Percentiles rank a stretch among this genome's conserved stretches.
Evolutionary conservation across 2,329 filamentous ascomycete species (phyloP).

Genomic region (Triangularia verruculosa): DNA sequence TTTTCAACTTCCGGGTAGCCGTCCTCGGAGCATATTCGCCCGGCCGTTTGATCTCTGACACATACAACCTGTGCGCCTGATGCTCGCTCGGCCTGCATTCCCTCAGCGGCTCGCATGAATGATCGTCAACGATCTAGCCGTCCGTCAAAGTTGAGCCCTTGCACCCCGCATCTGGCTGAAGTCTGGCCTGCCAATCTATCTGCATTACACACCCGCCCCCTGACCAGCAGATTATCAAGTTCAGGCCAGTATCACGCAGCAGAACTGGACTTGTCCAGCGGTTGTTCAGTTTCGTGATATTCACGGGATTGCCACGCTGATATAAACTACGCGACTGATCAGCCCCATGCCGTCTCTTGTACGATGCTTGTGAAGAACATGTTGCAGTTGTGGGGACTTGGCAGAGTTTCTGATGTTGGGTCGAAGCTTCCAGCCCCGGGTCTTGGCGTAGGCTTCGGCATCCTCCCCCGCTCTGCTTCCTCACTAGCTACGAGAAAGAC

Average conservation of each 20-base stretch:
- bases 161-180: constrained; percentile 4
- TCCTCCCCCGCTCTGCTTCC: background rate
- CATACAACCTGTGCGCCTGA: constrained; percentile 6
- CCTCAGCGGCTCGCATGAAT: constrained; percentile 14
- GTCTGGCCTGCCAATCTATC: background rate
- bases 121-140: constrained; percentile 15
- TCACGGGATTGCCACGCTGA: constrained; percentile 6
- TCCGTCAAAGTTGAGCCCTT: background rate
- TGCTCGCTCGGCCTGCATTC: constrained; percentile 5
- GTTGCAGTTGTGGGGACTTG: background rate
- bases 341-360: constrained; percentile 19
- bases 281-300: constrained; percentile 12
- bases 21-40: constrained; percentile 3
- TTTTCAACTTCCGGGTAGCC: background rate
- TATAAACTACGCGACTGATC: constrained; percentile 24
- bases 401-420: constrained; percentile 4
- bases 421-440: background rate
- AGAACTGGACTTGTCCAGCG: background rate
- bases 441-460: background rate
- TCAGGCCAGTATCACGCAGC: background rate
- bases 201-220: background rate
- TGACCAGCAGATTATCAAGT: background rate
- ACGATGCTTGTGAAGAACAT: background rate
- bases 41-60: constrained; percentile 12
- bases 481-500: background rate